phyloP scores from a whole-genome alignment of 2,329 filamentous ascomycete genomes.

The Penicillium griseofulvum region DNA sequence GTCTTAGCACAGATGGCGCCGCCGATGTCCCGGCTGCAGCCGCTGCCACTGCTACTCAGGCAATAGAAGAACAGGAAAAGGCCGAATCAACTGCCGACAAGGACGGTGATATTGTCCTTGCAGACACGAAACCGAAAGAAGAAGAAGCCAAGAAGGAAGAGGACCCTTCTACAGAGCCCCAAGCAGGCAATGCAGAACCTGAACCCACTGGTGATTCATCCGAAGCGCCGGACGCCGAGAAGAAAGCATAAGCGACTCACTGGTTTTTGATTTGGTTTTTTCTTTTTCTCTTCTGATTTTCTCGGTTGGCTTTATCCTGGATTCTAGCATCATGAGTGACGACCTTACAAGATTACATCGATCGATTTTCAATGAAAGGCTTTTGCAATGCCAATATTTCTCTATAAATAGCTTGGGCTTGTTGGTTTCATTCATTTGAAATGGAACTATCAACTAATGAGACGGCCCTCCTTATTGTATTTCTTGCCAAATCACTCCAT shows the following conservation, averaged over 20 bases:
- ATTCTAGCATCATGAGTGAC: constrained; percentile 24
- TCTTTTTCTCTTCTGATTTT: not conserved
- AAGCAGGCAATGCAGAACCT: constrained; percentile 4
- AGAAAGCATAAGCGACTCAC: constrained; percentile 9
- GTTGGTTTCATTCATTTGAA: not conserved
- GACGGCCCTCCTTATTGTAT: not conserved
- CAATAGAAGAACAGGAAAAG: constrained; percentile 12
- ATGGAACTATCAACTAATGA: not conserved
- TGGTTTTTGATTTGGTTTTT: not conserved
- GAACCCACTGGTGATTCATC: constrained; percentile 5
- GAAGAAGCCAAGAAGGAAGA: constrained; percentile 15
- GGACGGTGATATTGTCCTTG: constrained; percentile 42
- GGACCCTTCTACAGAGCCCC: constrained; percentile 1
- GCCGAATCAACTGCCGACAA: constrained; percentile 17
- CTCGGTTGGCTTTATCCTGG: constrained; percentile 9
- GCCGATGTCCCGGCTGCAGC: constrained; percentile 7
- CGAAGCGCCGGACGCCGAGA: constrained; percentile 11
- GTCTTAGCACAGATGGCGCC: constrained; percentile 25
- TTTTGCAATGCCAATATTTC: not conserved
- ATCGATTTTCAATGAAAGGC: not conserved
- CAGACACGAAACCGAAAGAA: constrained; percentile 28
- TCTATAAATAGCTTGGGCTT: not conserved
- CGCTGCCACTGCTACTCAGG: constrained; percentile 1
- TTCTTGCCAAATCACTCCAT: not conserved
- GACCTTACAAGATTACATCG: constrained; percentile 20